These are phyloP conservation scores for Trichoderma atrobrunneum DNA, from an alignment of 2,329 filamentous ascomycete genomes.

Conservation along the genomic window DNA sequence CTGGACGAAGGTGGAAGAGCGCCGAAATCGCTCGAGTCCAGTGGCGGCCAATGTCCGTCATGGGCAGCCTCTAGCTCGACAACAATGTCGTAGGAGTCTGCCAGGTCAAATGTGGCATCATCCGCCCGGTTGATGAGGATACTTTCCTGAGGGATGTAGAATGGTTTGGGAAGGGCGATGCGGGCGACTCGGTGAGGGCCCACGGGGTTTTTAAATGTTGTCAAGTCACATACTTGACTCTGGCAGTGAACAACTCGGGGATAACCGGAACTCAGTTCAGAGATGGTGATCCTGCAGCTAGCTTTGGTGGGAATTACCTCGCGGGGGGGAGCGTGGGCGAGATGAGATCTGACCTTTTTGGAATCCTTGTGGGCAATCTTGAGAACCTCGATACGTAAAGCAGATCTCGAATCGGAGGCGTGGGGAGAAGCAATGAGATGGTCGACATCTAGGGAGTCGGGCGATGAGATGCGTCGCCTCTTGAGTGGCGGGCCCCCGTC, in stretches of 20 bases:
- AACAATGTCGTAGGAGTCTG: conserved; percentile 48
- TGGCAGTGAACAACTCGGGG: conserved; percentile 50
- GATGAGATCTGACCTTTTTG: conserved; percentile 34
- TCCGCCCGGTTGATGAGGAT: conserved; percentile 49
- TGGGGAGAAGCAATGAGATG: conserved; percentile 33
- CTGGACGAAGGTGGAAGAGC: conserved; percentile 24
- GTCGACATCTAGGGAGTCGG: conserved; percentile 34
- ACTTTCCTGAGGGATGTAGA: conserved; percentile 51
- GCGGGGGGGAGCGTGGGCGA: conserved; percentile 30
- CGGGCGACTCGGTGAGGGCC: conserved; percentile 47
- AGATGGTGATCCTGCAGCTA: conserved; percentile 39
- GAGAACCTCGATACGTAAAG: conserved; percentile 52
- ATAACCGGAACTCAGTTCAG: conserved; percentile 35
- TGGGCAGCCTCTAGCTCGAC: conserved; percentile 53
- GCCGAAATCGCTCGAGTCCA: conserved; percentile 38
- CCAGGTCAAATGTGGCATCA: conserved; percentile 46
- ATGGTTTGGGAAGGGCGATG: conserved; percentile 48
- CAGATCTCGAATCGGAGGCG: conserved; percentile 36
- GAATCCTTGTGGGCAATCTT: conserved; percentile 51
- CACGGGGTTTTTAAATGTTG: conserved; percentile 47
- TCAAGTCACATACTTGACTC: conserved; percentile 53
- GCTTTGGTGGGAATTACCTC: conserved; percentile 35
- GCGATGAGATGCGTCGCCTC: conserved; percentile 48
- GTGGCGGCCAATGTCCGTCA: conserved; percentile 52
- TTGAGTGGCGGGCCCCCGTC: conserved; percentile 44